Percentiles rank a stretch among this genome's conserved stretches.
Evolutionary conservation across 805 yeast species (phyloP).

Genomic region (Saccharomycopsis microspora): DNA sequence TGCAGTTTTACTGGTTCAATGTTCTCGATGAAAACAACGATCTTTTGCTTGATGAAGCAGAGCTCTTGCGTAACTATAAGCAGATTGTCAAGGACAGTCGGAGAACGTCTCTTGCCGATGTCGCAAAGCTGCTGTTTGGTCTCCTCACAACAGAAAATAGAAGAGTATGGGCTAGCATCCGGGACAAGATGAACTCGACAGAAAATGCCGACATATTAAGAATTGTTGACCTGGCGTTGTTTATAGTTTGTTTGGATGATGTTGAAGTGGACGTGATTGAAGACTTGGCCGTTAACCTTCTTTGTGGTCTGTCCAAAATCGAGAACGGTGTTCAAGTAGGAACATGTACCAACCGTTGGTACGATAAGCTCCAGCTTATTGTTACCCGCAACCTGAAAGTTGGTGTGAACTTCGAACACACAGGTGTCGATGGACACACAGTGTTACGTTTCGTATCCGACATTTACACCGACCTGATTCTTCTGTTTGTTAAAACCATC

Average conservation of each 20-base stretch:
- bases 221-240: constrained; percentile 72
- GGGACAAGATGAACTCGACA: constrained; percentile 34
- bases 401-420: constrained; percentile 87
- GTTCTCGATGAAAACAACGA: constrained; percentile 68
- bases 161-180: constrained; percentile 72
- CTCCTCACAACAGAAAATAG: constrained; percentile 85
- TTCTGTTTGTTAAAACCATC: constrained; percentile 76
- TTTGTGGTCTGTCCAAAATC: constrained; percentile 72
- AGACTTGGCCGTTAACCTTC: constrained; percentile 70
- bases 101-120: constrained; percentile 39
- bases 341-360: constrained; percentile 92
- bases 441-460: constrained; percentile 81
- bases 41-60: constrained; percentile 62
- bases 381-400: constrained; percentile 84
- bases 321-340: constrained; percentile 87
- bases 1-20: constrained; percentile 93
- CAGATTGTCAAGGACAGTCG: constrained; percentile 69
- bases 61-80: constrained; percentile 62
- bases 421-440: constrained; percentile 95
- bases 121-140: constrained; percentile 80
- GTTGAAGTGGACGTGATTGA: constrained; percentile 46
- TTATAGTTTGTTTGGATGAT: constrained; percentile 76
- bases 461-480: constrained; percentile 81
- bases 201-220: constrained; percentile 61
- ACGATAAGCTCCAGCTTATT: constrained; percentile 81